These are phyloP conservation scores for Colletotrichum sp. DNA, from an alignment of 2,329 filamentous ascomycete genomes.

Conservation along the genomic window DNA sequence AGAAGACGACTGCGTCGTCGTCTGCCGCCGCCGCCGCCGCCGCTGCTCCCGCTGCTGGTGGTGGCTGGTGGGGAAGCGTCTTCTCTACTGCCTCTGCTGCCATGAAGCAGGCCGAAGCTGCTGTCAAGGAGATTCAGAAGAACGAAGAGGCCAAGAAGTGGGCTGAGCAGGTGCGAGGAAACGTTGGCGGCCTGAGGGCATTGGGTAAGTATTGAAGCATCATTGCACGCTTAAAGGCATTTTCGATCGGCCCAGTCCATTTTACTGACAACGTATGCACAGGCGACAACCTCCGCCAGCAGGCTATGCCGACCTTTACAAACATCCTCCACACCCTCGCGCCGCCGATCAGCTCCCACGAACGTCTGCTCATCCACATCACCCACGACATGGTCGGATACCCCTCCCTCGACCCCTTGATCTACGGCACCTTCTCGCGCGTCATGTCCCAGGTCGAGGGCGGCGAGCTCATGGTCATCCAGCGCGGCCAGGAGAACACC, in stretches of 20 bases:
- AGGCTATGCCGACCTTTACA: constrained; percentile 92
- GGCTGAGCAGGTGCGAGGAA: constrained; percentile 92
- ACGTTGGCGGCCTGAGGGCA: constrained; percentile 78
- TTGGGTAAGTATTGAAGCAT: constrained; percentile 62
- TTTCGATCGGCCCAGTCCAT: neutral
- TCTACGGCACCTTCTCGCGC: constrained; percentile 88
- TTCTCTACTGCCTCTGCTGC: constrained; percentile 84
- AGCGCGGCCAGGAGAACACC: constrained; percentile 86
- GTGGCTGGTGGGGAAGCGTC: constrained; percentile 89
- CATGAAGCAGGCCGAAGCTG: constrained; percentile 90
- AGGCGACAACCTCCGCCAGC: constrained; percentile 87
- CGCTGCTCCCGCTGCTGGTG: constrained; percentile 48
- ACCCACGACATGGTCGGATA: constrained; percentile 96
- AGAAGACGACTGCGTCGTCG: constrained; percentile 44
- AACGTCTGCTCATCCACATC: constrained; percentile 95
- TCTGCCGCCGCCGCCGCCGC: constrained; percentile 56
- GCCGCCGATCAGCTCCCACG: constrained; percentile 94
- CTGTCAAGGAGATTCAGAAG: constrained; percentile 93
- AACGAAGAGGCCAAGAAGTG: constrained; percentile 97
- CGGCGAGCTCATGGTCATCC: constrained; percentile 91
- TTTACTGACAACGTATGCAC: constrained; percentile 10
- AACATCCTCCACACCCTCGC: constrained; percentile 94
- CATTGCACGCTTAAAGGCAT: neutral
- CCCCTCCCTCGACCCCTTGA: constrained; percentile 89
- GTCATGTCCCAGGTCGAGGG: constrained; percentile 99